Conservation (phyloP, 371 early-diverging fungal genomes). For the Mucor sp. region DNA sequence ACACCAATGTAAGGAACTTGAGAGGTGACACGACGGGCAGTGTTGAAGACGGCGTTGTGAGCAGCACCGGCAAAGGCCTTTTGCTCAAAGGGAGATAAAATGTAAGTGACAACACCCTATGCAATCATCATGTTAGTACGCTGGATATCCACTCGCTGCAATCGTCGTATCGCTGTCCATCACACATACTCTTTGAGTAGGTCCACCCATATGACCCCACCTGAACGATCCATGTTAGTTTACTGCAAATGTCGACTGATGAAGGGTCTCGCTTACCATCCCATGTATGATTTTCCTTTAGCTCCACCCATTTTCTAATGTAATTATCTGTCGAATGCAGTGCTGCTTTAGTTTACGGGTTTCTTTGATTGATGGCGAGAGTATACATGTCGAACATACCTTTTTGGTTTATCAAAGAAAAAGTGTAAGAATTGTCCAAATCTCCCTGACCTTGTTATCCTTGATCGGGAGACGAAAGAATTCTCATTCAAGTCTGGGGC, state of each 20-base stretch:
- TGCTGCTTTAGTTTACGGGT: background rate
- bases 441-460: slow-evolving; percentile 9
- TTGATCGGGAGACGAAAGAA: background rate
- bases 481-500: slow-evolving; percentile 4
- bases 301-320: slow-evolving; percentile 42
- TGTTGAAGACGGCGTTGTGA: slow-evolving; percentile 78
- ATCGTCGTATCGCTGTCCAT: background rate
- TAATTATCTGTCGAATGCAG: background rate
- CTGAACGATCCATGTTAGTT: slow-evolving; percentile 21
- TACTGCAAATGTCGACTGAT: background rate
- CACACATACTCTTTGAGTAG: slow-evolving; percentile 61
- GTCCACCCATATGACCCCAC: slow-evolving; percentile 80
- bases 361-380: background rate
- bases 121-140: background rate
- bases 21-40: slow-evolving; percentile 71
- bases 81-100: slow-evolving; percentile 81
- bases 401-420: slow-evolving; percentile 11
- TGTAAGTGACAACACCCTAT: slow-evolving; percentile 74
- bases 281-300: slow-evolving; percentile 44
- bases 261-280: slow-evolving; percentile 33
- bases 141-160: background rate
- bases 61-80: slow-evolving; percentile 75
- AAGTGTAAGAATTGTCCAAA: background rate
- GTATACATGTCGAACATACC: background rate
- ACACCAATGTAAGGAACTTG: slow-evolving; percentile 77